Evolutionary conservation across 805 yeast genomes (phyloP).

Genomic region (Cyberlindnera mississippiensis): DNA sequence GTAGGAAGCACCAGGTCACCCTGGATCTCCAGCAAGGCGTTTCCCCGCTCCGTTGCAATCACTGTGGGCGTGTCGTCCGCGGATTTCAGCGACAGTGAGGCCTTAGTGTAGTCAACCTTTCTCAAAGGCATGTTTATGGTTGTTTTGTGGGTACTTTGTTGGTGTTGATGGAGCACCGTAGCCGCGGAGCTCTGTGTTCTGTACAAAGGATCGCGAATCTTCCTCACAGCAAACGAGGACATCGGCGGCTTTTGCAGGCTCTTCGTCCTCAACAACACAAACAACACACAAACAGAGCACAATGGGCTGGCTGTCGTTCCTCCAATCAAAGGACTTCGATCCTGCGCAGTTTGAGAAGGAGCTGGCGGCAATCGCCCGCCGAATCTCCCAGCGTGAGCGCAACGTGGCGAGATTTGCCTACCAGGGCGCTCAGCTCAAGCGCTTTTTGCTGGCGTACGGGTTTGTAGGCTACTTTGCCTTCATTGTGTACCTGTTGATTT

Average conservation of each 20-base stretch:
- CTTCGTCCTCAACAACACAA: too few relatives aligned
- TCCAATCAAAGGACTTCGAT: slow-evolving; percentile 34
- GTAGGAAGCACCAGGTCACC: slow-evolving; percentile 60
- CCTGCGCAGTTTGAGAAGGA: slow-evolving; percentile 42
- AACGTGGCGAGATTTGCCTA: slow-evolving; percentile 20
- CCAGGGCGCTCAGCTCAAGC: slow-evolving; percentile 5
- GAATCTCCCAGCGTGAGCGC: slow-evolving; percentile 31
- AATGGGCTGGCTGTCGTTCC: slow-evolving; percentile 26
- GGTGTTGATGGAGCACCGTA: background rate
- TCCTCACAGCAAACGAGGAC: too few relatives aligned
- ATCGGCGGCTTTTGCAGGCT: too few relatives aligned
- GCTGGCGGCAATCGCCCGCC: slow-evolving; percentile 34
- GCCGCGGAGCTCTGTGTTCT: too few relatives aligned
- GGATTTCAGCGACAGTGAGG: slow-evolving; percentile 5
- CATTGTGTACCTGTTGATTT: background rate
- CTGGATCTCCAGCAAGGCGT: slow-evolving; percentile 63
- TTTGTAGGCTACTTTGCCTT: slow-evolving; percentile 5
- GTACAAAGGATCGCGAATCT: too few relatives aligned
- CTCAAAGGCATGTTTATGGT: slow-evolving; percentile 14
- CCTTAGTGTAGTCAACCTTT: slow-evolving; percentile 10
- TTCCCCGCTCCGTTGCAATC: slow-evolving; percentile 53
- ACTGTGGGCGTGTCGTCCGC: slow-evolving; percentile 6
- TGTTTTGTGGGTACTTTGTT: too few relatives aligned
- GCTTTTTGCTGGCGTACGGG: slow-evolving; percentile 13
- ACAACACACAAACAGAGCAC: background rate